These are phyloP conservation scores for Helicocarpus griseus DNA, from an alignment of 2,329 filamentous ascomycete genomes.

Conservation along the genomic window DNA sequence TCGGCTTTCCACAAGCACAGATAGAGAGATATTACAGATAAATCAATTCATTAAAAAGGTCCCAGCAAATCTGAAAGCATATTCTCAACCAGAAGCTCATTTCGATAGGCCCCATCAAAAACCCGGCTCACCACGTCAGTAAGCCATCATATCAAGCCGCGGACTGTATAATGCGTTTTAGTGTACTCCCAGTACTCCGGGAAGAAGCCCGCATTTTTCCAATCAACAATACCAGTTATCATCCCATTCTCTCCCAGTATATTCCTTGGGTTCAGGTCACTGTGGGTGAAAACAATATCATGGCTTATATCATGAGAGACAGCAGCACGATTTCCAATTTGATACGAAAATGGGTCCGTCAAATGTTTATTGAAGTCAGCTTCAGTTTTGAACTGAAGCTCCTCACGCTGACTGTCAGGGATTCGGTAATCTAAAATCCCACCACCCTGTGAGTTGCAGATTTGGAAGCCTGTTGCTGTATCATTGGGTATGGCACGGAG, in stretches of 20 bases:
- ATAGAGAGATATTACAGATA: too few relatives aligned
- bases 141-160: constrained; percentile 9
- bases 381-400: constrained; percentile 10
- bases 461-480: constrained; percentile 2
- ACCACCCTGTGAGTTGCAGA: constrained; percentile 9
- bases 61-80: constrained; percentile 12
- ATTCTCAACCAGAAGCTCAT: constrained; percentile 11
- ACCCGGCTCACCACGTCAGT: constrained; percentile 12
- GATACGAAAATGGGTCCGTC: constrained; percentile 9
- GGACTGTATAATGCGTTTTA: constrained; percentile 14
- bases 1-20: too few relatives aligned
- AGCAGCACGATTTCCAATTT: constrained; percentile 6
- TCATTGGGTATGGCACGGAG: constrained; percentile 8
- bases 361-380: constrained; percentile 12
- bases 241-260: constrained; percentile 19
- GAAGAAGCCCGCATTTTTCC: constrained; percentile 22
- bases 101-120: constrained; percentile 12
- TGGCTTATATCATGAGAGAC: constrained; percentile 12
- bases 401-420: constrained; percentile 10
- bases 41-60: constrained; percentile 10
- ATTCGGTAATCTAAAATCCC: constrained; percentile 12
- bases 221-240: constrained; percentile 20
- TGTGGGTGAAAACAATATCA: constrained; percentile 21
- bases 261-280: constrained; percentile 20
- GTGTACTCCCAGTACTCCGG: constrained; percentile 24